Evolutionary conservation across 441 rosid genomes (phyloP), one percentile per base, ranked within the genome.

Genomic region (Pelargonium citronellum): DNA sequence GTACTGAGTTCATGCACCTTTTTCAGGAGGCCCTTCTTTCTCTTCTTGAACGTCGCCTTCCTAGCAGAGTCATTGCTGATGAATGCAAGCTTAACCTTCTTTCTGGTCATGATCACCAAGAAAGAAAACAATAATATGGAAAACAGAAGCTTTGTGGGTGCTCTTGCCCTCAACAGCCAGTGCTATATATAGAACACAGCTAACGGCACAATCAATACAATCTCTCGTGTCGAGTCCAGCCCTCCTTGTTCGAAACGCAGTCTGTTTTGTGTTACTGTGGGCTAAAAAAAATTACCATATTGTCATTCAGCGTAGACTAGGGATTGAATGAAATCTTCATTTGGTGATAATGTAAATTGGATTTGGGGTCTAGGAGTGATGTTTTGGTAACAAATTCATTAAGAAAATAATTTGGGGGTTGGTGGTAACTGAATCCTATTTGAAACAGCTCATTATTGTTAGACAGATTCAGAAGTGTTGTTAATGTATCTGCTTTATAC

Each of bases 1-100:
- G 88, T 87, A 49, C 82, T 79, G n/a, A 91, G 73, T 58, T 89
- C 92, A 0, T 66, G 67, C 37, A 86, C 74, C 79, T 91, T 89
- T 74, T 87, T 91, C 49, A 85, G 17, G 66, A 91, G 67, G 61
- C 91, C 91, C 8, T 72, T 79, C 79, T 76, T 86, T 60, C 92
- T 81, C 79, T 86, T 87, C 27, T 77, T 75, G 71, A 86, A 87
- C 12, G 87, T 83, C 19, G 74, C 78, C 73, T 81, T 86, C 58
- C 92, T 75, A 10, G 61, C 74, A 0, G 90, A 65, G 27, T 75
- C 84, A 20, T 87, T 80, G 4, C 79, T 22, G 53, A 88, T 87
- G 73, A 83, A 69, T 65, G 82, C 86, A 46, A 77, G 75, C 66
- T 73, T 79, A 5, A 86, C 79, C 70, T 75, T 87, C 34, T 73